Percentiles rank a stretch among this genome's conserved stretches.
Evolutionary conservation across 2,329 filamentous ascomycete species (phyloP).

Genomic region (Hortaea sp.): DNA sequence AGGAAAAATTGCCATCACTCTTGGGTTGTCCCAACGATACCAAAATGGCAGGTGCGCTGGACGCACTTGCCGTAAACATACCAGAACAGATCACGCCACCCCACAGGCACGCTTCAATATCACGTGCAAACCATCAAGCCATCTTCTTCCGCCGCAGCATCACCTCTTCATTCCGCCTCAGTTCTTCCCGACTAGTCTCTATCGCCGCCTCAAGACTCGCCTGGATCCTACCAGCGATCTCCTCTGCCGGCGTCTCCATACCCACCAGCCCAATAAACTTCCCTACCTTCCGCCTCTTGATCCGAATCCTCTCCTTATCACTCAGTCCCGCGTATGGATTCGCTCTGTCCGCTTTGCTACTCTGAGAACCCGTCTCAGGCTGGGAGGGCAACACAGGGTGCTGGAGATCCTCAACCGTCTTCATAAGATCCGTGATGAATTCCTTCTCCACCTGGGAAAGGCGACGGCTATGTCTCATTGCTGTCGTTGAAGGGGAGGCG

Average conservation of each 20-base stretch:
- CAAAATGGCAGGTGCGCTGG: too few relatives aligned
- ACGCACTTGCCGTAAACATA: too few relatives aligned
- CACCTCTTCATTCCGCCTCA: conserved; percentile 24
- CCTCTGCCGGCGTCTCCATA: conserved; percentile 44
- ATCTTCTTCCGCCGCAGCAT: conserved; percentile 24
- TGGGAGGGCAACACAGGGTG: conserved; percentile 4
- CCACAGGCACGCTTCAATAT: background rate
- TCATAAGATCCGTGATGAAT: conserved; percentile 19
- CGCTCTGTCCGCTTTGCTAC: background rate
- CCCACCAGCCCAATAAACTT: conserved; percentile 63
- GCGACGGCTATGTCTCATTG: conserved; percentile 8
- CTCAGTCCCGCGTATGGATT: conserved; percentile 22
- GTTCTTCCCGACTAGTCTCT: conserved; percentile 21
- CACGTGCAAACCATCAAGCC: conserved; percentile 5
- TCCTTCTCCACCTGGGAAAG: conserved; percentile 12
- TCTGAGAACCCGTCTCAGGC: conserved; percentile 1
- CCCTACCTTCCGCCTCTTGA: conserved; percentile 61
- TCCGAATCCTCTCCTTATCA: conserved; percentile 30
- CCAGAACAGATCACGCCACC: too few relatives aligned
- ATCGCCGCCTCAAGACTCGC: conserved; percentile 23
- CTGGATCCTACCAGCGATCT: conserved; percentile 33
- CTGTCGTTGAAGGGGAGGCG: background rate
- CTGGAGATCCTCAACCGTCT: conserved; percentile 30
- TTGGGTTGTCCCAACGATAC: too few relatives aligned
- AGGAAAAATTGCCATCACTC: too few relatives aligned